phyloP scores from a whole-genome alignment of 257 asterid genomes.

The Leptodermis oblonga region DNA sequence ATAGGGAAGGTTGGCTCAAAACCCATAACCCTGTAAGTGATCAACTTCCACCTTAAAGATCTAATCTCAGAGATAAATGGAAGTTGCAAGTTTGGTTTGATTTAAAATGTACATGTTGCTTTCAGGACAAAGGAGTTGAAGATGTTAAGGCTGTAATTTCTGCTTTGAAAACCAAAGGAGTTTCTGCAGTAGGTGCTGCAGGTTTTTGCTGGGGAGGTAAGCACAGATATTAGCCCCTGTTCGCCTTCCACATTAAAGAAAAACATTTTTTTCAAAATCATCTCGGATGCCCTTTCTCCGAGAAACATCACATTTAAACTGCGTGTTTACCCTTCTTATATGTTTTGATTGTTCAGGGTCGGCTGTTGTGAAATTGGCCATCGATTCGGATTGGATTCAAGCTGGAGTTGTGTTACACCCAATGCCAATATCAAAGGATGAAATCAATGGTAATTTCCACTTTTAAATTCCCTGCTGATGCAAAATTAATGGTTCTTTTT shows the following conservation, averaged over 20 bases:
- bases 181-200: constrained; percentile 46
- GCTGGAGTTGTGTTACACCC: constrained; percentile 70
- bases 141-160: constrained; percentile 46
- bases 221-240: no score
- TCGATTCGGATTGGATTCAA: constrained; percentile 35
- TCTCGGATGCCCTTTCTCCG: no score
- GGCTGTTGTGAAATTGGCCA: constrained; percentile 46
- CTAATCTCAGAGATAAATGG: no score
- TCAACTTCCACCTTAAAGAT: neutral
- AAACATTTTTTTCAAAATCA: no score
- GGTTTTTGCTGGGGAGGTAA: constrained; percentile 90
- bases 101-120: neutral
- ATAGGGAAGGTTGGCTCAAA: constrained; percentile 31
- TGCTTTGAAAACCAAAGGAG: constrained; percentile 48
- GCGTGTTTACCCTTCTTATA: no score
- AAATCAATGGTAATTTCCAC: constrained; percentile 51
- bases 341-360: constrained; percentile 51
- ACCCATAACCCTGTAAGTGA: constrained; percentile 51
- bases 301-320: no score
- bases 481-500: no score
- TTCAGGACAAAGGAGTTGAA: constrained; percentile 53
- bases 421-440: constrained; percentile 46
- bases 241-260: no score
- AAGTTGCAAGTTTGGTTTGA: neutral
- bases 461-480: no score